Percentiles rank a stretch among this genome's conserved stretches.
Evolutionary conservation across 805 yeast genomes (phyloP).

Genomic region (Myxozyma neglecta): DNA sequence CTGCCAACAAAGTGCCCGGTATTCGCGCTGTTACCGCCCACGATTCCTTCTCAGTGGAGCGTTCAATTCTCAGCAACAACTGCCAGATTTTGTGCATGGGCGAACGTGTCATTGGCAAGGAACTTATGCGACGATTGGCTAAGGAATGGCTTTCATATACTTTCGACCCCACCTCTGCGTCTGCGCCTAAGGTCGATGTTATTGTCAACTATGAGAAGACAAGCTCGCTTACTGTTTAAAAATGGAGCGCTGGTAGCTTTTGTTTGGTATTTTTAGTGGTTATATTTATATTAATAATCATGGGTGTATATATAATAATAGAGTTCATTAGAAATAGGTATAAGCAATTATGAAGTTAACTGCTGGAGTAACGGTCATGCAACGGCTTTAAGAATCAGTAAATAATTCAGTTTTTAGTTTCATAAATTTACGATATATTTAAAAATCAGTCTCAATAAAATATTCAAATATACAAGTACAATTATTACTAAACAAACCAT

Average conservation of each 20-base stretch:
- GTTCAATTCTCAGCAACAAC: constrained; percentile 47
- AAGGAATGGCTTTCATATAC: constrained; percentile 48
- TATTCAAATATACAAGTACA: too few species aligned
- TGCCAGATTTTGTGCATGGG: constrained; percentile 53
- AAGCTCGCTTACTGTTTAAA: not conserved
- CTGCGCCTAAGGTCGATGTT: constrained; percentile 45
- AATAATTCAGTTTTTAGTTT: too few species aligned
- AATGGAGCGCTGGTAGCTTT: not conserved
- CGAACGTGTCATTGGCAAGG: constrained; percentile 48
- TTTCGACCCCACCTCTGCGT: constrained; percentile 45
- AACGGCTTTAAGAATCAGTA: too few species aligned
- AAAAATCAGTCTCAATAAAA: too few species aligned
- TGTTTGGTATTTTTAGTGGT: not conserved
- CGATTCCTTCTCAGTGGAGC: constrained; percentile 50
- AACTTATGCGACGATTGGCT: constrained; percentile 47
- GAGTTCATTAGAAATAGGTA: too few species aligned
- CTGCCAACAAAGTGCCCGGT: constrained; percentile 51
- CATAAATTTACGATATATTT: too few species aligned
- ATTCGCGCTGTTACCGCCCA: constrained; percentile 53
- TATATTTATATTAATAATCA: not conserved
- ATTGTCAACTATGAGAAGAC: constrained; percentile 16
- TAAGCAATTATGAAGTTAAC: too few species aligned
- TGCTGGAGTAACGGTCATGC: too few species aligned
- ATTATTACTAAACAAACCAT: not conserved
- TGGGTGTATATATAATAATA: too few species aligned